These are phyloP conservation scores for Barbarea vulgaris DNA, from an alignment of 345 rosid species.

Conservation along the genomic window DNA sequence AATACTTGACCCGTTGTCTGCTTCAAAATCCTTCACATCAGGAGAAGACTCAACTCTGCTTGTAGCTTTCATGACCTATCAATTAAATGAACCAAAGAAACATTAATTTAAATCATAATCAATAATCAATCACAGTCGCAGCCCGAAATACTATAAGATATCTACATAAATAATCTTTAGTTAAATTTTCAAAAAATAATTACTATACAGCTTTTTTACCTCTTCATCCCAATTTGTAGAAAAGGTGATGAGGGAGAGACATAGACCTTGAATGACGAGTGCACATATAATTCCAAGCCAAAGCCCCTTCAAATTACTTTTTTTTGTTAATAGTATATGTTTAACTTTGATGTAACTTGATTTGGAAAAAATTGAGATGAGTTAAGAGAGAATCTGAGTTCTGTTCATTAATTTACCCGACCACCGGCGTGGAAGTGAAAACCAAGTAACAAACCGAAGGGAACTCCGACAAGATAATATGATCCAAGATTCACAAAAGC, in stretches of 20 bases:
- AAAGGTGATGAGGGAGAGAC: conserved; percentile 37
- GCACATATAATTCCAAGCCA: conserved; percentile 59
- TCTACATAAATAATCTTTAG: not conserved
- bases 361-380: not conserved
- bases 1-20: not conserved
- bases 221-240: conserved; percentile 46
- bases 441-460: conserved; percentile 45
- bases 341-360: not conserved
- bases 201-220: conserved; percentile 31
- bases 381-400: not conserved
- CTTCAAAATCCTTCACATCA: conserved; percentile 2
- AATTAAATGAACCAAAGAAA: not conserved
- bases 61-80: conserved; percentile 47
- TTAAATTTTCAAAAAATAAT: not conserved
- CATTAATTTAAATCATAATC: not conserved
- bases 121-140: not conserved
- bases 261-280: conserved; percentile 46
- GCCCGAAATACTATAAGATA: not conserved
- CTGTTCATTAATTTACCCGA: conserved; percentile 30
- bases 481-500: conserved; percentile 51
- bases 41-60: conserved; percentile 34
- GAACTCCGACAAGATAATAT: conserved; percentile 52
- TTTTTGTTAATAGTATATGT: not conserved
- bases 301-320: conserved; percentile 42
- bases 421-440: conserved; percentile 46